Conservation (phyloP, 768 basidiomycete species). For the Psilocybe cyanescens region DNA sequence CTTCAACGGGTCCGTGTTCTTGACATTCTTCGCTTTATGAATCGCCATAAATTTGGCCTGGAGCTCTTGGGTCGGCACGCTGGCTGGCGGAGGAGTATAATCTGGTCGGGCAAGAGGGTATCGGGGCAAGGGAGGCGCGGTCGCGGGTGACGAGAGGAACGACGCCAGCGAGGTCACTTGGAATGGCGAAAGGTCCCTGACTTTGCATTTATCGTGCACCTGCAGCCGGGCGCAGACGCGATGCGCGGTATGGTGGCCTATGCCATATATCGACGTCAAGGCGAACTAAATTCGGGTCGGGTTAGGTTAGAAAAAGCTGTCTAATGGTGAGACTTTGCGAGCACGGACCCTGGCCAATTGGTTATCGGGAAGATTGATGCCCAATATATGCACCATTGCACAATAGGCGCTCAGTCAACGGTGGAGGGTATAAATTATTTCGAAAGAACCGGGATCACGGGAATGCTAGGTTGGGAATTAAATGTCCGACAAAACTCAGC, state of each 20-base stretch:
- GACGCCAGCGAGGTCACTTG: constrained; percentile 94
- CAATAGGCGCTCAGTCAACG: constrained; percentile 8
- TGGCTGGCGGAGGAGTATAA: constrained; percentile 53
- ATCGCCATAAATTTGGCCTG: constrained; percentile 42
- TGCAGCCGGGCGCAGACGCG: constrained; percentile 91
- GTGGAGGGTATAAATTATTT: constrained; percentile 10
- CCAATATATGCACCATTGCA: constrained; percentile 85
- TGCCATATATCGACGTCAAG: constrained; percentile 88
- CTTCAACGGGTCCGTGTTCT: constrained; percentile 65
- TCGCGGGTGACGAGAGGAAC: constrained; percentile 89
- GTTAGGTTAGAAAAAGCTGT: background rate
- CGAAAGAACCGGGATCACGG: constrained; percentile 5
- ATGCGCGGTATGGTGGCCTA: constrained; percentile 74
- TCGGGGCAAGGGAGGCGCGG: constrained; percentile 65
- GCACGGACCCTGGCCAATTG: constrained; percentile 72
- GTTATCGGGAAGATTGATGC: constrained; percentile 78
- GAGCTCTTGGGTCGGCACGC: constrained; percentile 39
- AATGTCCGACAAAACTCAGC: constrained; percentile 28
- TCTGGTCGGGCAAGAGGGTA: constrained; percentile 65
- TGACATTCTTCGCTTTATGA: constrained; percentile 34
- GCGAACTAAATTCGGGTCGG: constrained; percentile 63
- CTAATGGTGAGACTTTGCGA: background rate
- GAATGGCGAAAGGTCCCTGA: constrained; percentile 79
- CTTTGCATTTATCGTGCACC: constrained; percentile 84
- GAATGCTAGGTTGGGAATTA: constrained; percentile 19